phyloP scores from a whole-genome alignment of 208 protist species.

The Acanthamoeba lenticulata region DNA sequence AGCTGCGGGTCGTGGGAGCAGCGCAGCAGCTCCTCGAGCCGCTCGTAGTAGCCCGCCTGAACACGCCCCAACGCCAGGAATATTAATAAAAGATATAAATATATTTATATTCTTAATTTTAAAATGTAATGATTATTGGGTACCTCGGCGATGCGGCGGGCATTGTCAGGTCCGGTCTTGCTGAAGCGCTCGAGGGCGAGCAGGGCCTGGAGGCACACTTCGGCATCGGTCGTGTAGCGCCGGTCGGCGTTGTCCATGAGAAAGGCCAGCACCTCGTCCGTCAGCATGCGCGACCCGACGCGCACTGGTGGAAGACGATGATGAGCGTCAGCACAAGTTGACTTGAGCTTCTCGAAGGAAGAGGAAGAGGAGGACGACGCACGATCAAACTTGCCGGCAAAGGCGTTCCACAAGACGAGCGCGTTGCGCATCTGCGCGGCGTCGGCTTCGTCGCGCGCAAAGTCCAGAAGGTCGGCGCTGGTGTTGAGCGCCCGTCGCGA shows the following conservation, averaged over 20 bases:
- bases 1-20: not conserved
- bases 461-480: not conserved
- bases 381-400: slow-evolving; percentile 53
- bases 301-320: not conserved
- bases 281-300: not conserved
- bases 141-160: not conserved
- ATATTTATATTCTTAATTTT: too few relatives aligned
- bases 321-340: not conserved
- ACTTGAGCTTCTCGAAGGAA: not conserved
- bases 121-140: not conserved
- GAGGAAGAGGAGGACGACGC: not conserved
- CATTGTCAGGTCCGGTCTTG: not conserved
- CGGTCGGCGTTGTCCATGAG: slow-evolving; percentile 37
- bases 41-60: not conserved
- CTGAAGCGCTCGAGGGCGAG: not conserved
- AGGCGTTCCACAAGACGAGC: slow-evolving; percentile 29
- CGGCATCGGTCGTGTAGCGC: not conserved
- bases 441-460: slow-evolving; percentile 7
- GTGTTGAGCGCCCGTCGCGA: not conserved
- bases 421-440: not conserved
- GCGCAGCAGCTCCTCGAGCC: not conserved
- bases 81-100: too few relatives aligned
- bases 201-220: slow-evolving; percentile 30
- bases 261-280: not conserved
- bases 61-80: too few relatives aligned